Conservation (phyloP, 805 yeast species). For the Wickerhamiella bombiphila region DNA sequence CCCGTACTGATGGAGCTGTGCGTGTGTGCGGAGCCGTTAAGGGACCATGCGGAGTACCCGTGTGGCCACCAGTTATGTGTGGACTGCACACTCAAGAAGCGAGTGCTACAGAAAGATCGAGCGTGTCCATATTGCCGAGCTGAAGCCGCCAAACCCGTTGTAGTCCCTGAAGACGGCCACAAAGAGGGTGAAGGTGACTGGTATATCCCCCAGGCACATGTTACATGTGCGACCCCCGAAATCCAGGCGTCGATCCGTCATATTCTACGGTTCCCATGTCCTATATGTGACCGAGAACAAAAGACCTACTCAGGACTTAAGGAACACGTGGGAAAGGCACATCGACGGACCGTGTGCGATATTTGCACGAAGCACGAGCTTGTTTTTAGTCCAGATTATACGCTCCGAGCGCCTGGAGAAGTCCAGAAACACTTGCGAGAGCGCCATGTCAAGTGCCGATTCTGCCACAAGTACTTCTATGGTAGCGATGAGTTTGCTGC, state of each 20-base stretch:
- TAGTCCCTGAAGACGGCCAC: conserved; percentile 35
- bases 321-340: conserved; percentile 49
- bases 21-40: conserved; percentile 66
- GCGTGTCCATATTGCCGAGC: conserved; percentile 77
- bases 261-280: conserved; percentile 29
- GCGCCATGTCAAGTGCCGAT: conserved; percentile 64
- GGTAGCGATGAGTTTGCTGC: conserved; percentile 73
- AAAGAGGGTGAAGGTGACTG: conserved; percentile 8
- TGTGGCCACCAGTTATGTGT: conserved; percentile 83
- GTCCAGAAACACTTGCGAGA: conserved; percentile 52
- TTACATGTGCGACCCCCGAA: conserved; percentile 43
- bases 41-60: conserved; percentile 54
- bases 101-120: conserved; percentile 61
- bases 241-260: conserved; percentile 41
- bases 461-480: conserved; percentile 65
- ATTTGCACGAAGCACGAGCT: conserved; percentile 66
- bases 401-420: conserved; percentile 38
- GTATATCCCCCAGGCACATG: conserved; percentile 28
- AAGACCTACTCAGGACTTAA: conserved; percentile 38
- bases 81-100: conserved; percentile 63
- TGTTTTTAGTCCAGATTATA: conserved; percentile 60
- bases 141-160: conserved; percentile 36
- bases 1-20: conserved; percentile 33
- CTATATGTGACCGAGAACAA: conserved; percentile 20
- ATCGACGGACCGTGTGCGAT: conserved; percentile 51